Conservation (phyloP, 2,329 filamentous ascomycete species). For the Leptosphaerulina australis region DNA sequence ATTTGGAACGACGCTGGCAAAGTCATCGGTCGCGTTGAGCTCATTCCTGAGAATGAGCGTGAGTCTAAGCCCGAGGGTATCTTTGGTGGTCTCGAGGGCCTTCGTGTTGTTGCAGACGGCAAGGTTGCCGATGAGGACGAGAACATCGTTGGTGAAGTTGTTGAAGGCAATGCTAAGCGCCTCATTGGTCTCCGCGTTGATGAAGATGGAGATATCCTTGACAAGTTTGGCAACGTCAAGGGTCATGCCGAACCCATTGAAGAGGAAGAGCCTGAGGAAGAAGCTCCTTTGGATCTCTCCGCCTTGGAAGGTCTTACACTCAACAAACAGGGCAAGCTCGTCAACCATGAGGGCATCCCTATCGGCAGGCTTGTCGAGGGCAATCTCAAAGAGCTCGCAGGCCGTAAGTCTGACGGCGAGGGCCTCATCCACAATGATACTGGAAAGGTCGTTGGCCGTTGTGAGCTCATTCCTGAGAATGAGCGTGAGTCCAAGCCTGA, state of each 20-base stretch:
- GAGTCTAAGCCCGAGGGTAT: constrained; percentile 58
- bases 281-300: constrained; percentile 52
- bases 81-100: constrained; percentile 57
- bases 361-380: constrained; percentile 71
- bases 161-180: constrained; percentile 65
- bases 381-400: constrained; percentile 66
- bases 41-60: constrained; percentile 70
- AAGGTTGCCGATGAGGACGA: constrained; percentile 58
- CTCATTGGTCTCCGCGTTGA: constrained; percentile 65
- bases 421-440: constrained; percentile 74
- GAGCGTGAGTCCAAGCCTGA: constrained; percentile 62
- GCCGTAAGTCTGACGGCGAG: constrained; percentile 73
- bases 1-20: constrained; percentile 76
- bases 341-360: constrained; percentile 57
- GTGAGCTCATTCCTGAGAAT: constrained; percentile 70
- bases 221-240: constrained; percentile 66
- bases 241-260: constrained; percentile 63
- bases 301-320: constrained; percentile 54
- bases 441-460: constrained; percentile 70
- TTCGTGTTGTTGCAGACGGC: constrained; percentile 56
- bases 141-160: constrained; percentile 59
- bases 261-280: constrained; percentile 52
- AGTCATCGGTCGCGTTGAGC: constrained; percentile 69
- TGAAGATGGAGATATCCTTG: constrained; percentile 67
- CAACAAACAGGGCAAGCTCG: constrained; percentile 59